Conservation (phyloP, 495 filamentous ascomycete genomes). For the Polyplosphaeria fusca region DNA sequence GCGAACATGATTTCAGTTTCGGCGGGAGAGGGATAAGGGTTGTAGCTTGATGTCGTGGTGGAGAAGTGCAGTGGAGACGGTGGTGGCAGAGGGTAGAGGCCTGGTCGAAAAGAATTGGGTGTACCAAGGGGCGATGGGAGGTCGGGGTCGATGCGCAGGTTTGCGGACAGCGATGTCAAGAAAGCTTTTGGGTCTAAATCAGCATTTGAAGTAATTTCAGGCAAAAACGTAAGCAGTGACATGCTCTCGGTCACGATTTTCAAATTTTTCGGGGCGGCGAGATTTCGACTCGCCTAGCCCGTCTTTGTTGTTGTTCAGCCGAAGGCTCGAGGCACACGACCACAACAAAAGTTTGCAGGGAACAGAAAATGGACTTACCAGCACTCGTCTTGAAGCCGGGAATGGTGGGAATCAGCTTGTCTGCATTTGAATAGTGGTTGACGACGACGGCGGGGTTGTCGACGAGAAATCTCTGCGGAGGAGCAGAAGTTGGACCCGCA, state of each 20-base stretch:
- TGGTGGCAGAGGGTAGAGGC: constrained; percentile 27
- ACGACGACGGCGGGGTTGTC: constrained; percentile 13
- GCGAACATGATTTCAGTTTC: constrained; percentile 23
- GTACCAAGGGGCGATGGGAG: constrained; percentile 39
- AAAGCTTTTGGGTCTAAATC: constrained; percentile 34
- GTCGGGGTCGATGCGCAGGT: constrained; percentile 40
- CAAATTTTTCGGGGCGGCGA: too few relatives aligned
- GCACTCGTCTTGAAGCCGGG: constrained; percentile 41
- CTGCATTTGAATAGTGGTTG: constrained; percentile 16
- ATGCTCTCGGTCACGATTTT: too few relatives aligned
- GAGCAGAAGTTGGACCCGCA: constrained; percentile 11
- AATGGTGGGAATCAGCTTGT: constrained; percentile 36
- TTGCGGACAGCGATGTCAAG: constrained; percentile 43
- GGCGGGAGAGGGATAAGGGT: constrained; percentile 28
- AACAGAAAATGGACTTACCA: constrained; percentile 29
- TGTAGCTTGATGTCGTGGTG: constrained; percentile 30
- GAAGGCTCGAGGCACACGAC: not conserved
- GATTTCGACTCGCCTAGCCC: too few relatives aligned
- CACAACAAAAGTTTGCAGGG: not conserved
- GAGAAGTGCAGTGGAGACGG: constrained; percentile 37
- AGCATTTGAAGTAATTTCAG: not conserved
- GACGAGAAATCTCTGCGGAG: constrained; percentile 12
- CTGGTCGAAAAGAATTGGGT: constrained; percentile 31
- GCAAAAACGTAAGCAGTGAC: too few relatives aligned
- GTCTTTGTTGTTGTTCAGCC: not conserved